Conservation (phyloP, 208 protist species). For the Leishmania martiniquensis region DNA sequence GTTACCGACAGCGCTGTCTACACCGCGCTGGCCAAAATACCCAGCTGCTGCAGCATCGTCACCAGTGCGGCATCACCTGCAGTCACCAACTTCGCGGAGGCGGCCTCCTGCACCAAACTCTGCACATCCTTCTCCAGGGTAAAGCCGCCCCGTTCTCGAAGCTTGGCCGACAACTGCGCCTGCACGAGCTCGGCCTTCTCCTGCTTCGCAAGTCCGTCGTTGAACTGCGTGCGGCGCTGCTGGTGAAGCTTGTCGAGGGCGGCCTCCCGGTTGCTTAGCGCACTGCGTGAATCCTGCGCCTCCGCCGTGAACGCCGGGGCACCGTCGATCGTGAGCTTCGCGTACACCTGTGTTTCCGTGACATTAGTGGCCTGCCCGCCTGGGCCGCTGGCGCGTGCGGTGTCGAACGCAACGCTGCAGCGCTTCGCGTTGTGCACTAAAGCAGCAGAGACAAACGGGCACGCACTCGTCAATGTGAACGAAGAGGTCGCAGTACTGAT, state of each 20-base stretch:
- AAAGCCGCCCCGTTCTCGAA: slow-evolving; percentile 31
- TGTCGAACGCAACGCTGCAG: slow-evolving; percentile 62
- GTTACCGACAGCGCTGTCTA: neutral
- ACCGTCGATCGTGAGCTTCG: slow-evolving; percentile 85
- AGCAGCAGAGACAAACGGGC: slow-evolving; percentile 59
- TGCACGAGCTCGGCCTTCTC: slow-evolving; percentile 47
- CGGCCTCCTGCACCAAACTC: slow-evolving; percentile 26
- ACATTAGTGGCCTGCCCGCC: slow-evolving; percentile 91
- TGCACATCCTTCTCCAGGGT: slow-evolving; percentile 25
- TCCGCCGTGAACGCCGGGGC: slow-evolving; percentile 61
- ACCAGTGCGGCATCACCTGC: slow-evolving; percentile 33
- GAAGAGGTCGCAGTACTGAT: neutral
- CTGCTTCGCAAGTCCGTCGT: slow-evolving; percentile 70
- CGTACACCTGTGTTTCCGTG: slow-evolving; percentile 86
- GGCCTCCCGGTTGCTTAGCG: slow-evolving; percentile 74
- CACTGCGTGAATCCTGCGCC: slow-evolving; percentile 88
- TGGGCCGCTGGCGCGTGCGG: slow-evolving; percentile 79
- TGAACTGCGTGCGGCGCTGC: slow-evolving; percentile 60
- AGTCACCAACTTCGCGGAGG: slow-evolving; percentile 9
- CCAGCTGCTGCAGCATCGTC: slow-evolving; percentile 33
- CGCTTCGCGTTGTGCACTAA: slow-evolving; percentile 61
- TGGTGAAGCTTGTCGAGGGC: slow-evolving; percentile 73
- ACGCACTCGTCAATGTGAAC: slow-evolving; percentile 47
- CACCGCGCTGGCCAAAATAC: slow-evolving; percentile 1
- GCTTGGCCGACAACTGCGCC: slow-evolving; percentile 30